Evolutionary conservation across 2,329 filamentous ascomycete genomes (phyloP).

Genomic region (Rachicladosporium sp.): DNA sequence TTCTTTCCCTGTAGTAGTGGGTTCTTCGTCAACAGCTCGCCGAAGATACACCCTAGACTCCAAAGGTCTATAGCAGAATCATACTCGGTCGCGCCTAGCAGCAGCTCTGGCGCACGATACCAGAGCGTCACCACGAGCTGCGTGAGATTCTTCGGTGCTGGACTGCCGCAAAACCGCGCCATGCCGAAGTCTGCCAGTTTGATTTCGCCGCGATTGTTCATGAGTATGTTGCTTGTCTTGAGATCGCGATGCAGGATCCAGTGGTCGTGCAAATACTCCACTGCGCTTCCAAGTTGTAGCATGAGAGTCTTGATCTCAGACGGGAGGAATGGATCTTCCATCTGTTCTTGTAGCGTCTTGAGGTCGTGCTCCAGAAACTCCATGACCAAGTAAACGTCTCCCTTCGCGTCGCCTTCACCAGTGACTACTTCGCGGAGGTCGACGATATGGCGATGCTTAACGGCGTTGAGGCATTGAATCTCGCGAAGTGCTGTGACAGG

Average conservation of each 20-base stretch:
- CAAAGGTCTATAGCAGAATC: conserved; percentile 76
- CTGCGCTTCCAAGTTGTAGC: conserved; percentile 65
- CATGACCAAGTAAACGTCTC: conserved; percentile 81
- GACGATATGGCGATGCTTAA: conserved; percentile 73
- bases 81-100: conserved; percentile 70
- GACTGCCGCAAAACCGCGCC: conserved; percentile 78
- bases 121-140: conserved; percentile 92
- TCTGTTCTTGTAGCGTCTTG: conserved; percentile 82
- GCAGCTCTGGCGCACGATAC: conserved; percentile 86
- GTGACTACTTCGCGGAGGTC: conserved; percentile 65
- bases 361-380: conserved; percentile 97
- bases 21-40: conserved; percentile 72
- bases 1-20: conserved; percentile 79
- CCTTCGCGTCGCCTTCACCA: conserved; percentile 16
- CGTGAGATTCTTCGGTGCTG: conserved; percentile 62
- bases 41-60: conserved; percentile 93
- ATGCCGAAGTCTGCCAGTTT: conserved; percentile 98
- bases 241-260: conserved; percentile 86
- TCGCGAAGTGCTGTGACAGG: conserved; percentile 87
- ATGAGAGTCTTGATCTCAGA: conserved; percentile 89
- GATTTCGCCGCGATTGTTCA: conserved; percentile 88
- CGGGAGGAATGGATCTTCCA: conserved; percentile 84
- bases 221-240: conserved; percentile 84
- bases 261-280: conserved; percentile 73
- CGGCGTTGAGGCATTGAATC: conserved; percentile 79